phyloP scores from a whole-genome alignment of 1,284 basidiomycete genomes.

The Puccinia hordei region DNA sequence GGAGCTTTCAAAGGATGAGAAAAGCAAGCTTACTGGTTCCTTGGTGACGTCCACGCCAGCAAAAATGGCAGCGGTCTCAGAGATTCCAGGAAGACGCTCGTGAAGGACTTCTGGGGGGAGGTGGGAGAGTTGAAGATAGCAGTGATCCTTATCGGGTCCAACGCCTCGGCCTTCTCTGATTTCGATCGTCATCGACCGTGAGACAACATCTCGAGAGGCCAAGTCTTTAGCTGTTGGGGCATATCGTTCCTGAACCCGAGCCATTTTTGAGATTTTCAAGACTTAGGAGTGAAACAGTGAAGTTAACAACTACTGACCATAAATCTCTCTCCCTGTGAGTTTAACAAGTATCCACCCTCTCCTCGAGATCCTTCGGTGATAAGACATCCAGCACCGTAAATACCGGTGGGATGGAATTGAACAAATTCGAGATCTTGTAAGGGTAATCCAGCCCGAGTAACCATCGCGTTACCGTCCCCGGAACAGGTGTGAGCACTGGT shows the following conservation, averaged over 20 bases:
- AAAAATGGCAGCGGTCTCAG: slow-evolving; percentile 99
- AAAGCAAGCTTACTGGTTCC: slow-evolving; percentile 68
- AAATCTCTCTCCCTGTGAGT: slow-evolving; percentile 98
- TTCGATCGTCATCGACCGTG: too few relatives aligned
- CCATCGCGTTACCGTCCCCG: slow-evolving; percentile 99
- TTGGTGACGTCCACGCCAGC: slow-evolving; percentile 99
- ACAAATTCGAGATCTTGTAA: slow-evolving; percentile 98
- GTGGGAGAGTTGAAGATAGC: slow-evolving; percentile 96
- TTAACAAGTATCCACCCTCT: slow-evolving; percentile 97
- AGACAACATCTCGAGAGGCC: too few relatives aligned
- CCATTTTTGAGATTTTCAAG: too few relatives aligned
- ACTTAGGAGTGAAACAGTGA: too few relatives aligned
- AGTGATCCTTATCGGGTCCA: slow-evolving; percentile 96
- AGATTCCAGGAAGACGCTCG: slow-evolving; percentile 98
- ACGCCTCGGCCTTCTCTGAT: slow-evolving; percentile 83
- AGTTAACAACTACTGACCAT: slow-evolving; percentile 65
- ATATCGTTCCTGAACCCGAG: too few relatives aligned
- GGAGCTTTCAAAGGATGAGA: neutral
- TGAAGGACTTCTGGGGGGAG: slow-evolving; percentile 92
- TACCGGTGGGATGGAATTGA: slow-evolving; percentile 99
- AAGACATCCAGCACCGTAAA: slow-evolving; percentile 98
- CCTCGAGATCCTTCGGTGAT: slow-evolving; percentile 99
- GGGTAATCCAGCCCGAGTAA: slow-evolving; percentile 91
- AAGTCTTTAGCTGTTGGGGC: too few relatives aligned
- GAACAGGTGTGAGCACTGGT: slow-evolving; percentile 99